Evolutionary conservation across 805 yeast species (phyloP).

Genomic region (Candida alai): DNA sequence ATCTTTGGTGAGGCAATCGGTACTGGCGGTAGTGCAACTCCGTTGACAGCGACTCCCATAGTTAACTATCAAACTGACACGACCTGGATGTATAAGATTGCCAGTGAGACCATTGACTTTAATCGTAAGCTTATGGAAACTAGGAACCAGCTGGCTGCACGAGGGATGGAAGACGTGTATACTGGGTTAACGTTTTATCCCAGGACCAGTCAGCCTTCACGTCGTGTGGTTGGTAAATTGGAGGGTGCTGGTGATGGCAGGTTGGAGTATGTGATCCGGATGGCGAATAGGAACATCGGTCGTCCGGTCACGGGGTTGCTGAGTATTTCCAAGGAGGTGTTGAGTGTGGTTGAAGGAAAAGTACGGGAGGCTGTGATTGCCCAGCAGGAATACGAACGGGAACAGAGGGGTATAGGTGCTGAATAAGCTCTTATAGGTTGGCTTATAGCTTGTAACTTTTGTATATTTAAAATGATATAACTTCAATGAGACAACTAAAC

Average conservation of each 20-base stretch:
- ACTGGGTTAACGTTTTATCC: constrained; percentile 83
- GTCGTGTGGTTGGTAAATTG: constrained; percentile 25
- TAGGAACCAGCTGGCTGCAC: constrained; percentile 50
- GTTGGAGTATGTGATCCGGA: constrained; percentile 44
- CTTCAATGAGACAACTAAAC: neutral
- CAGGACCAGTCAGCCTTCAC: constrained; percentile 65
- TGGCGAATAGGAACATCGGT: constrained; percentile 44
- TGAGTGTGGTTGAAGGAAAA: constrained; percentile 51
- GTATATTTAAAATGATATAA: no score
- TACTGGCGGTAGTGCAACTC: constrained; percentile 21
- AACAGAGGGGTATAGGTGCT: no score
- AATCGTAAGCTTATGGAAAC: constrained; percentile 59
- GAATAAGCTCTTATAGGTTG: no score
- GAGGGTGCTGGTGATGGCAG: constrained; percentile 25
- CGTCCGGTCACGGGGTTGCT: constrained; percentile 60
- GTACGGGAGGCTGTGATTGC: constrained; percentile 55
- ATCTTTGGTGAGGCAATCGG: constrained; percentile 38
- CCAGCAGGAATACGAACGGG: constrained; percentile 54
- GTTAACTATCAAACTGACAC: constrained; percentile 52
- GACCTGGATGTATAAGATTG: constrained; percentile 83
- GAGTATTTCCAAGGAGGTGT: constrained; percentile 55
- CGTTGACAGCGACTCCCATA: constrained; percentile 32
- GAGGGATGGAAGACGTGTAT: constrained; percentile 74
- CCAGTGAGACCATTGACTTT: constrained; percentile 68
- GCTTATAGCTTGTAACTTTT: no score